Conservation (phyloP, 2,329 filamentous ascomycete genomes). For the Gnomoniopsis sp. region DNA sequence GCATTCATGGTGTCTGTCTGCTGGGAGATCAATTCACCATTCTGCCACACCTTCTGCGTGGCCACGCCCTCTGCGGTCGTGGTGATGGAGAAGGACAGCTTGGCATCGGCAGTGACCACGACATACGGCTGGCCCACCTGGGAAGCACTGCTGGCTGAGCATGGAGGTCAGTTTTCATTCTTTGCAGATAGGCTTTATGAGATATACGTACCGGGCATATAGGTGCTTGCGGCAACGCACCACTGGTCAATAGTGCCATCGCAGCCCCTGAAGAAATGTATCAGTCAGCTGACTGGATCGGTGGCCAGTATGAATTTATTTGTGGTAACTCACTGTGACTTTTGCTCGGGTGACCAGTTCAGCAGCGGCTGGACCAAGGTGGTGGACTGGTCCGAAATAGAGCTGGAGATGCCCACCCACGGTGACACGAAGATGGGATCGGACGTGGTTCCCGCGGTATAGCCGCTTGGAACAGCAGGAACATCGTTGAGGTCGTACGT, state of each 20-base stretch:
- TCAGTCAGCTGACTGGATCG: neutral
- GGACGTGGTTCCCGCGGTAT: neutral
- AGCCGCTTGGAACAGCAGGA: neutral
- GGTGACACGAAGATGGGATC: neutral
- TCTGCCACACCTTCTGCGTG: neutral
- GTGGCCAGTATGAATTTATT: too few relatives aligned
- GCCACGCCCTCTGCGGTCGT: neutral
- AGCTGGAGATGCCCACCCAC: neutral
- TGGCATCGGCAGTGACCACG: neutral
- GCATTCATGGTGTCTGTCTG: neutral
- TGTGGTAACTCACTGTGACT: neutral
- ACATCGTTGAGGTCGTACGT: neutral
- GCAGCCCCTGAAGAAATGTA: neutral
- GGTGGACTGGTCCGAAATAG: neutral
- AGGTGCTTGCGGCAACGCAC: constrained; percentile 5
- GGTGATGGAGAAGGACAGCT: neutral
- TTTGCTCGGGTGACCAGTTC: neutral
- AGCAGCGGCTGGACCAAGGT: constrained; percentile 3
- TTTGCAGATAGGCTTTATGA: neutral
- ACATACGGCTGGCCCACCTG: neutral
- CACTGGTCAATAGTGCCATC: neutral
- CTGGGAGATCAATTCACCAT: neutral
- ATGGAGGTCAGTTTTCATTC: neutral
- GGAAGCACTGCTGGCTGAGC: neutral
- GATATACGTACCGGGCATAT: neutral